Percentiles rank a stretch among this genome's conserved stretches.
Conservation (phyloP, 2,329 filamentous ascomycete genomes). For the Calonectria pseudoreteaudii region DNA sequence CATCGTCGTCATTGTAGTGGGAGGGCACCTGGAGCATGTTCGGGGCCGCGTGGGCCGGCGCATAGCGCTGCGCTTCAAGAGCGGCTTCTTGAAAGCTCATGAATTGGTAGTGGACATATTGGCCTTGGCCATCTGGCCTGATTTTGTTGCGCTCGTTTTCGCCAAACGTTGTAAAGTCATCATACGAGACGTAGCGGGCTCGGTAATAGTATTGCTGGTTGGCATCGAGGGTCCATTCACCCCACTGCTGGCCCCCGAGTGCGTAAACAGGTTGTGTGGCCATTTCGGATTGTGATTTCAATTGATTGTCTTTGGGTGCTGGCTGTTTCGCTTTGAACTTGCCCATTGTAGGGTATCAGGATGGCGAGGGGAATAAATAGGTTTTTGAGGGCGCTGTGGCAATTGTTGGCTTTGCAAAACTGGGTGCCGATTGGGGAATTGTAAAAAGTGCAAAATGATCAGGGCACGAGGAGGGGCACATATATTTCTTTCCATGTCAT, state of each 20-base stretch:
- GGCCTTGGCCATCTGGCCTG: conserved; percentile 29
- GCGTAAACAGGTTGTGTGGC: conserved; percentile 1
- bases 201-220: conserved; percentile 36
- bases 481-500: background rate
- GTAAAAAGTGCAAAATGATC: background rate
- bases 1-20: conserved; percentile 19
- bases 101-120: conserved; percentile 41
- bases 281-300: background rate
- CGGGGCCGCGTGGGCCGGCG: background rate
- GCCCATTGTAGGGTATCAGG: background rate
- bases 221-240: conserved; percentile 31
- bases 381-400: background rate
- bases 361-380: background rate
- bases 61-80: background rate
- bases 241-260: conserved; percentile 26
- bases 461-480: background rate
- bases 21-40: background rate
- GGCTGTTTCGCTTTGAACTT: background rate
- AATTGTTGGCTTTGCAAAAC: background rate
- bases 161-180: conserved; percentile 26
- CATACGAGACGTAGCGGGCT: conserved; percentile 35
- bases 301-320: background rate
- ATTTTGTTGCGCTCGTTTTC: conserved; percentile 35
- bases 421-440: background rate
- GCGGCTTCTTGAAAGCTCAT: conserved; percentile 23